Percentiles rank a stretch among this genome's conserved stretches.
Evolutionary conservation across 2,329 filamentous ascomycete species (phyloP).

Genomic region (Orbilia quercus): DNA sequence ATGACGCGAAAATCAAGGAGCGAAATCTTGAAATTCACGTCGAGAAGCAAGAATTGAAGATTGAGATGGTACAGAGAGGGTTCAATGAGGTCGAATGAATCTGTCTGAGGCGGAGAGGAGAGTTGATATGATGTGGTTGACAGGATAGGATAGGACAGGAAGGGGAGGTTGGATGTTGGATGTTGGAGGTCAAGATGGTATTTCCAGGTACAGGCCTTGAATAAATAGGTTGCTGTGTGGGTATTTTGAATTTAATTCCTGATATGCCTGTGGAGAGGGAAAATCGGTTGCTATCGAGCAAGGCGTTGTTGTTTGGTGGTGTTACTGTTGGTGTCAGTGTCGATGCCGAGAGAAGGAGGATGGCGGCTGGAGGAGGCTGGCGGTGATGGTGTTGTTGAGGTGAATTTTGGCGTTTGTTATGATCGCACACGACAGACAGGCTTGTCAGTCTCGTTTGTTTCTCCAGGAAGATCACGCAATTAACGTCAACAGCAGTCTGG

Average conservation of each 20-base stretch:
- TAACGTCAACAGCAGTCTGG: neutral
- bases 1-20: slow-evolving; percentile 5
- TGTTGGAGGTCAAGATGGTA: slow-evolving; percentile 5
- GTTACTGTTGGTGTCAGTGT: slow-evolving; percentile 2
- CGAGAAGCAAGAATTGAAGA: neutral
- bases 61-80: neutral
- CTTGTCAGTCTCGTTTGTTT: slow-evolving; percentile 2
- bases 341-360: slow-evolving; percentile 39
- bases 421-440: neutral
- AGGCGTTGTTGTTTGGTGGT: neutral
- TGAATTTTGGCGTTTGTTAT: slow-evolving; percentile 43
- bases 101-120: neutral
- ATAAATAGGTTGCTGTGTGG: neutral
- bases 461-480: slow-evolving; percentile 27
- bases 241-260: neutral
- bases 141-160: slow-evolving; percentile 11
- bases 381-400: slow-evolving; percentile 44
- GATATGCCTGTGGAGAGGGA: neutral
- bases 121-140: slow-evolving; percentile 9
- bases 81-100: slow-evolving; percentile 15
- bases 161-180: neutral
- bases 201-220: neutral
- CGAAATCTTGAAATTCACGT: neutral
- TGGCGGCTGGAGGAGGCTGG: slow-evolving; percentile 40
- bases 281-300: neutral